Base-by-base conservation (phyloP, 2,329 filamentous ascomycete genomes). In the Neopestalotiopsis sp. region DNA sequence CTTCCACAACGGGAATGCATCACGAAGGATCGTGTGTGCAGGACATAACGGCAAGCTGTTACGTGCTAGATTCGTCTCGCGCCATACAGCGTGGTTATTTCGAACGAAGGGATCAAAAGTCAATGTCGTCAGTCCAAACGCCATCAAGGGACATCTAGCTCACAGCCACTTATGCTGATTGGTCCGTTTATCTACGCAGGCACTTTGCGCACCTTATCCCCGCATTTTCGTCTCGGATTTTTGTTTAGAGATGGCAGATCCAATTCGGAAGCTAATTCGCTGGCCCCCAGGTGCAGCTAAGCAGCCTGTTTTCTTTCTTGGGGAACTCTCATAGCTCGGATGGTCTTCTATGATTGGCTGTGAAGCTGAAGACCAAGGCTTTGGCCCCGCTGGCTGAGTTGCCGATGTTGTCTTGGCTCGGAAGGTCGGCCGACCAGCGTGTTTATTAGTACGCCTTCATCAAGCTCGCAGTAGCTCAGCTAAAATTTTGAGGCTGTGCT, bases 51-150 rank as follows among this genome's bases (percentile, higher is more conserved):
- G 57, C 7, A 17, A 7, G 13, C 4, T 59, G 57, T 34, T 59
- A 59, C 57, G 57, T 34, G 24, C 57, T 30, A 20, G n/a, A 64
- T 64, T 20, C 40, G 40, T 52, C 28, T n/a, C 14, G 34, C 4
- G n/a, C 20, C 4, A 32, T 49, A 45, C n/a, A 28, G 10, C 40
- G 40, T 13, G 40, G n/a, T 34, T 49, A 64, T 45, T 64, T 34
- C 12, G 34, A 64, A 45, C 28, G 14, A 17, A 20, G 12, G 30
- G 24, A 42, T 52, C 20, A 40, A 64, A 64, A 64, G 28, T 64
- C 61, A 14, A 64, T 64, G 61, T 64, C 61, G 61, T 64, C 61
- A 64, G 61, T 24, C 61, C 24, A 49, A 32, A 64, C 38, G 28
- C 38, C 38, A 52, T 30, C 17, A 20, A 30, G 61, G 61, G 61